Base-by-base conservation (phyloP, 192 early-diverging fungal species). In the Paraglomus brasilianum region DNA sequence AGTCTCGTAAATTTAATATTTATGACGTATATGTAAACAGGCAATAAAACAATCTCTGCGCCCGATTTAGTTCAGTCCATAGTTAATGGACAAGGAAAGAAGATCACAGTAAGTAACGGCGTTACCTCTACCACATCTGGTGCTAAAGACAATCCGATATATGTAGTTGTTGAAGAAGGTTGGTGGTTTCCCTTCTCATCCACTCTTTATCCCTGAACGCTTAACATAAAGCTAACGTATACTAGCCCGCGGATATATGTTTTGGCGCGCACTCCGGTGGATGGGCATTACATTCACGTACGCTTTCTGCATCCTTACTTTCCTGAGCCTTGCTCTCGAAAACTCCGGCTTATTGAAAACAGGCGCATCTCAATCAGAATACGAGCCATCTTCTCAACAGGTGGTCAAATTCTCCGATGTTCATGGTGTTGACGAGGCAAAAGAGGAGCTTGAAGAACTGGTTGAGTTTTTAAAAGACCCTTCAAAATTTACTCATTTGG, bases 401-500 rank as follows among this genome's bases (percentile, higher is more conserved):
- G 76, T 82, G 22, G 90, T 94, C 56, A 92, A 85, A 63, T 97
- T 98, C 72, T 81, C 89, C 3, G 97, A 98, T 70, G 97, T 98
- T 0, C 95, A 96, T 74, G 96, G 96, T 38, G 94, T 96, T 40
- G 95, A 97, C 56, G 97, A 99, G 73, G 96, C 97, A 24, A 99
- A 99, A 74, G 89, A 92, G 69, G 97, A 98, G 79, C 80, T 99
- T 53, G 87, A 95, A 61, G 97, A 99, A 73, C 82, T 99, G 14
- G 97, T 99, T 17, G 89, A 92, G 62, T 99, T 98, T 68, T 76
- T 99, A 41, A 95, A 91, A 76, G 90, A 95, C 62, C 97, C 97
- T 5, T 82, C 89, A 68, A 85, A 88, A 66, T 99, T 97, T 75
- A 90, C 91, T 48, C 90, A 93, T 66, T 75, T 99, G 8, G 97